phyloP scores from a whole-genome alignment of 148 eudicot species.

The Amaranthus hypochondriacus region DNA sequence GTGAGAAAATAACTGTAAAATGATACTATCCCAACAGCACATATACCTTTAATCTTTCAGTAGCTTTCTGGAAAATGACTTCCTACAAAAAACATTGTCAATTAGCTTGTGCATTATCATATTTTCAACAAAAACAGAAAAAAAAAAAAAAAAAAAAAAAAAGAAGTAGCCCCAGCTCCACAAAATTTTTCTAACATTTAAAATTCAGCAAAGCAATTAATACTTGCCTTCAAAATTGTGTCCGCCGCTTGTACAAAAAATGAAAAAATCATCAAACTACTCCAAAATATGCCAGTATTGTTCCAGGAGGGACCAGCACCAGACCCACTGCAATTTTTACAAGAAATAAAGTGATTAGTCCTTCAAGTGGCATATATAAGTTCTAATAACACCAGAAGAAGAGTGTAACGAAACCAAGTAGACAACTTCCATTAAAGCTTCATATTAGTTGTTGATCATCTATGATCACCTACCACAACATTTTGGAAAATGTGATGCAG shows the following conservation, averaged over 20 bases:
- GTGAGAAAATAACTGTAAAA: slow-evolving; percentile 18
- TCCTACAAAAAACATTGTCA: slow-evolving; percentile 43
- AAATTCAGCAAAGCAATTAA: background rate
- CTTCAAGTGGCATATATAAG: background rate
- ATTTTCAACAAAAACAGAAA: slow-evolving; percentile 3
- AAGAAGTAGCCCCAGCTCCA: background rate
- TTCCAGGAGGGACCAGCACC: slow-evolving; percentile 66
- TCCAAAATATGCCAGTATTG: slow-evolving; percentile 82
- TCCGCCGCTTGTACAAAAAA: slow-evolving; percentile 94
- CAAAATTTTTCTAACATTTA: background rate
- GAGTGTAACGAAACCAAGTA: background rate
- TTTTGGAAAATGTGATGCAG: background rate
- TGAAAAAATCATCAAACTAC: slow-evolving; percentile 77
- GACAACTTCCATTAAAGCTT: background rate
- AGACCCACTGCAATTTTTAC: slow-evolving; percentile 68
- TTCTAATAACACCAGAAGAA: background rate
- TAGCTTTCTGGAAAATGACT: slow-evolving; percentile 63
- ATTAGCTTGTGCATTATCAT: slow-evolving; percentile 13
- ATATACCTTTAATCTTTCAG: slow-evolving; percentile 63
- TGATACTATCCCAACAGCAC: slow-evolving; percentile 14
- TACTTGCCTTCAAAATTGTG: slow-evolving; percentile 71
- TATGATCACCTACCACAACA: background rate
- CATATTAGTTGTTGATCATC: background rate
- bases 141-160: background rate
- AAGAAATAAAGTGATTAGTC: slow-evolving; percentile 5